Evolutionary conservation across 176 grass and related monocot genomes (phyloP), one percentile per base, ranked within the genome.

Genomic region (Carex scoparia): DNA sequence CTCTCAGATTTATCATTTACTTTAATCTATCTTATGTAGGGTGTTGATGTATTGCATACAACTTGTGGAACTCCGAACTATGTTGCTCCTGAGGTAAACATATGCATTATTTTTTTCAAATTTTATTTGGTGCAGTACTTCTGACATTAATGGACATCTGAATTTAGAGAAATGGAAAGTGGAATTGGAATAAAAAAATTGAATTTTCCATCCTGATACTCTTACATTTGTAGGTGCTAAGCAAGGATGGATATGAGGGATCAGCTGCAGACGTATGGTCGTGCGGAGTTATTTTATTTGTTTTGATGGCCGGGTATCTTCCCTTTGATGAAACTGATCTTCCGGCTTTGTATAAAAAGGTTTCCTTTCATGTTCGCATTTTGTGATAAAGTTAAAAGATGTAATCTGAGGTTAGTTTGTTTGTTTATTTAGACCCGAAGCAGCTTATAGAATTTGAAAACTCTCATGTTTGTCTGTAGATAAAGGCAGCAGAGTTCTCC

Each of bases 251-350:
- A 27, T 98, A 98, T 84, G 88, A 94, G 83, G 96, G 96, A 87
- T 92, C 96, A 80, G 89, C 91, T 81, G 91, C 96, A 86, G 96
- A 98, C 79, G 8, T 98, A 83, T 98, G 96, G 96, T 98, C 96
- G 70, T 98, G 96, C 84, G 96, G 96, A 86, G 93, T 95, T 85
- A 95, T 98, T 84, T 90, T 98, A 15, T 98, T 84, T 65, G 89
- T 98, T 89, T 93, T 98, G 87, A 95, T 98, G 91, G 95, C 93
- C 62, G 95, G 95, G 63, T 98, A 86, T 86, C 95, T 98, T 93
- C 93, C 95, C 11, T 98, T 98, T 69, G 86, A 87, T 79, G 95
- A 98, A 76, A 89, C 75, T 84, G 88, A 95, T 88, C 91, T 98
- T 79, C 61, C 86, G 85, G 89, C 81, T 40, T 86, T 99, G 88